Conservation (phyloP, 208 protist species). For the Acanthamoeba divionensis region DNA sequence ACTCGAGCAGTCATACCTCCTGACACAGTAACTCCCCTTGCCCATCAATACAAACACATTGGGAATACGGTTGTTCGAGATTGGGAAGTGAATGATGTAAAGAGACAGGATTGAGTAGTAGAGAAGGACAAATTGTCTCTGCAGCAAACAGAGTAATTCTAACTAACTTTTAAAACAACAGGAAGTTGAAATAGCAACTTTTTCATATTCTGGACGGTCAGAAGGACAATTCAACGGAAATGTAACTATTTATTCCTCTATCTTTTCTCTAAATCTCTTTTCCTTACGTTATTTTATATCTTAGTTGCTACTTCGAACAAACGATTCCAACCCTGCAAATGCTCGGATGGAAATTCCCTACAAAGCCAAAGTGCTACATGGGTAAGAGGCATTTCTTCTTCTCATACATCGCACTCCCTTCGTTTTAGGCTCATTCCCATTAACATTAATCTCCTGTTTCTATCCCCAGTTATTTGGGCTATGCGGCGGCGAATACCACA, state of each 20-base stretch:
- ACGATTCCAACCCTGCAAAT: constrained; percentile 40
- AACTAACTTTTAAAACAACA: background rate
- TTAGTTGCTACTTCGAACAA: constrained; percentile 35
- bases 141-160: too few relatives aligned
- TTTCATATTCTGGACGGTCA: background rate
- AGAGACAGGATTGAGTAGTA: too few relatives aligned
- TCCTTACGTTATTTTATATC: background rate
- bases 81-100: too few relatives aligned
- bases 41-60: too few relatives aligned
- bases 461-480: background rate
- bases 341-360: constrained; percentile 46
- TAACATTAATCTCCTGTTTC: background rate
- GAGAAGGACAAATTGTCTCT: too few relatives aligned
- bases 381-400: background rate
- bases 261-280: background rate
- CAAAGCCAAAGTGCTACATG: constrained; percentile 26
- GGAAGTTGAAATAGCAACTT: constrained; percentile 25
- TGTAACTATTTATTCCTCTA: background rate
- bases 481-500: constrained; percentile 3
- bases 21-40: background rate
- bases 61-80: too few relatives aligned
- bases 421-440: background rate
- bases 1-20: constrained; percentile 16
- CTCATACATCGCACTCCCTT: too few relatives aligned
- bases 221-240: constrained; percentile 46